These are phyloP conservation scores for Perkinsela sp. DNA, from an alignment of 208 protist genomes.

Conservation along the genomic window DNA sequence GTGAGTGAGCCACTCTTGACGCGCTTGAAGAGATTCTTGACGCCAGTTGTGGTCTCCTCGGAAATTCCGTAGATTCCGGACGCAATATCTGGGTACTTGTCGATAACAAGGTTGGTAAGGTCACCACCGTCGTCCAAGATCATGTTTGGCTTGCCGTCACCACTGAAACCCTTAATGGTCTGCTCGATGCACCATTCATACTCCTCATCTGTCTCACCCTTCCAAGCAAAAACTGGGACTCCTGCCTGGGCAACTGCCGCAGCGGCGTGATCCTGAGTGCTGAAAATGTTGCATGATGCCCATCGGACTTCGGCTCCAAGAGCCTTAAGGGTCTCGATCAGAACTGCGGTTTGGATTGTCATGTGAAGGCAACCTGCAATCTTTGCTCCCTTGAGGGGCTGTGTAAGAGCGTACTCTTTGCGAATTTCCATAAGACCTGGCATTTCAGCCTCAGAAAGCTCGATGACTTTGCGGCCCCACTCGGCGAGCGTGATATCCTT, in stretches of 20 bases:
- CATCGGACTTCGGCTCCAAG: conserved; percentile 90
- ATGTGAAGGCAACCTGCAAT: conserved; percentile 97
- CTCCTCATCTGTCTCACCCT: conserved; percentile 96
- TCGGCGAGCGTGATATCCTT: conserved; percentile 82
- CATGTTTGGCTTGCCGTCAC: conserved; percentile 71
- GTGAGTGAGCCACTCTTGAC: conserved; percentile 67
- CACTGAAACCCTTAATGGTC: conserved; percentile 57
- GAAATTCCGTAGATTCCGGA: conserved; percentile 79
- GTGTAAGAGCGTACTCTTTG: conserved; percentile 37
- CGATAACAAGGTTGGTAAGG: conserved; percentile 83
- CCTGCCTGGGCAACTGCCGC: conserved; percentile 58
- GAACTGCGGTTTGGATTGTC: conserved; percentile 96
- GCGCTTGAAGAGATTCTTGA: conserved; percentile 92
- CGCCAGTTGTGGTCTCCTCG: conserved; percentile 98
- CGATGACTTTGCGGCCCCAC: conserved; percentile 87
- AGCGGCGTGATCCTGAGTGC: conserved; percentile 76
- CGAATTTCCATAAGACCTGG: conserved; percentile 91
- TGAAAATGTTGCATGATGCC: conserved; percentile 98
- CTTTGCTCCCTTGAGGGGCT: conserved; percentile 82
- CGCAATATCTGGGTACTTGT: conserved; percentile 68
- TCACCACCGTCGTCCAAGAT: conserved; percentile 99
- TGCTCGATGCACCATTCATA: conserved; percentile 94
- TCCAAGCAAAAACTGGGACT: conserved; percentile 94
- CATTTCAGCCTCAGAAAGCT: conserved; percentile 97
- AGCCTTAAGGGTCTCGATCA: conserved; percentile 94